These are phyloP conservation scores for Leccinum broughii DNA, from an alignment of 768 basidiomycete genomes.

Conservation along the genomic window DNA sequence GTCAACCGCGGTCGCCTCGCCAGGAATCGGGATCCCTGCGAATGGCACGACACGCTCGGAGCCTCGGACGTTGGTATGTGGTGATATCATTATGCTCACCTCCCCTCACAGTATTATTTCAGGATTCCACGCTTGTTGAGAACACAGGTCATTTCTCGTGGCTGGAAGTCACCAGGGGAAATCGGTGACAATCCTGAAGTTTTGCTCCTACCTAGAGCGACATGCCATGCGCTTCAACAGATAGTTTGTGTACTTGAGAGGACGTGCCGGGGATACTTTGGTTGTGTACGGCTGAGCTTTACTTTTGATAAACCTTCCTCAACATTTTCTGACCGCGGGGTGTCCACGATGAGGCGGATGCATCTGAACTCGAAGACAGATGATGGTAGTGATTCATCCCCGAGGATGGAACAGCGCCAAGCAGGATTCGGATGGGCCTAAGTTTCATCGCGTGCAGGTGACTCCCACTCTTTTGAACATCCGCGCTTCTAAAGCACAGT, in stretches of 20 bases:
- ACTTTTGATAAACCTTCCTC: not conserved
- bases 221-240: not conserved
- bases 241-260: not conserved
- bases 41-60: not conserved
- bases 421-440: not conserved
- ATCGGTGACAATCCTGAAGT: not conserved
- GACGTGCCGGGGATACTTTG: not conserved
- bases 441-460: not conserved
- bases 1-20: slow-evolving; percentile 26
- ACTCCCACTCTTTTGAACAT: no score
- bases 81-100: not conserved
- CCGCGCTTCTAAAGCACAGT: not conserved
- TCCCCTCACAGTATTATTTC: not conserved
- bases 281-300: not conserved
- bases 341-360: not conserved
- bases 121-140: slow-evolving; percentile 1
- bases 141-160: not conserved
- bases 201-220: not conserved
- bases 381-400: not conserved
- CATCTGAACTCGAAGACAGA: not conserved
- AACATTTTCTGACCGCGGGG: not conserved
- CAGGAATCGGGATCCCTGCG: not conserved
- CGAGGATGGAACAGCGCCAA: not conserved
- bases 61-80: not conserved
- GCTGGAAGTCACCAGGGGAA: not conserved